Evolutionary conservation across 176 grass and related monocot genomes (phyloP).

Genomic region (Puccinellia tenuiflora): DNA sequence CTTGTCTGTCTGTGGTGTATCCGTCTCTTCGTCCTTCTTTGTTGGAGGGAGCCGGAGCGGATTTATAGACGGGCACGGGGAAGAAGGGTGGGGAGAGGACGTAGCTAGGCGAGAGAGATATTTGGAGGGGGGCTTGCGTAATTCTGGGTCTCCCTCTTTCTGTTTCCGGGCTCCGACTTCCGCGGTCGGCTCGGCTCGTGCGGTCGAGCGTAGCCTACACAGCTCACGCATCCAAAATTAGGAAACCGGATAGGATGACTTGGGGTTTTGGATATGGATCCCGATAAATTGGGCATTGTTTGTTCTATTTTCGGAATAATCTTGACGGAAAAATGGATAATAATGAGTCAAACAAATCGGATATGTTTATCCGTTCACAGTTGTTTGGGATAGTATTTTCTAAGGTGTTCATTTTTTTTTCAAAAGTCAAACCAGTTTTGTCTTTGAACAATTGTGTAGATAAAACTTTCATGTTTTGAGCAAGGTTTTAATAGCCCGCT

Average conservation of each 20-base stretch:
- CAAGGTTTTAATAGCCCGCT: no score
- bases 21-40: conserved; percentile 19
- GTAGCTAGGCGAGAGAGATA: conserved; percentile 20
- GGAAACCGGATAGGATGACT: not conserved
- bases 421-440: no score
- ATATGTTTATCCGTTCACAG: not conserved
- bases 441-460: no score
- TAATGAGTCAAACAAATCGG: not conserved
- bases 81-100: conserved; percentile 15
- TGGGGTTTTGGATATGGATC: not conserved
- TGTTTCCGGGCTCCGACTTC: not conserved
- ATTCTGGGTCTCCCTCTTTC: conserved; percentile 1
- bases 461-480: no score
- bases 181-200: not conserved
- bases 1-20: not conserved
- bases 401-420: no score
- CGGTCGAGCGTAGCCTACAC: not conserved
- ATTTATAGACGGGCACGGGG: conserved; percentile 18
- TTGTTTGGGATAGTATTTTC: no score
- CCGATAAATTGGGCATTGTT: not conserved
- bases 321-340: not conserved
- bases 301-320: not conserved
- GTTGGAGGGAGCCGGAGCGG: not conserved
- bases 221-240: not conserved
- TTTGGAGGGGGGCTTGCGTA: conserved; percentile 22